phyloP scores from a whole-genome alignment of 257 asterid species.

The Solanum etuberosum region DNA sequence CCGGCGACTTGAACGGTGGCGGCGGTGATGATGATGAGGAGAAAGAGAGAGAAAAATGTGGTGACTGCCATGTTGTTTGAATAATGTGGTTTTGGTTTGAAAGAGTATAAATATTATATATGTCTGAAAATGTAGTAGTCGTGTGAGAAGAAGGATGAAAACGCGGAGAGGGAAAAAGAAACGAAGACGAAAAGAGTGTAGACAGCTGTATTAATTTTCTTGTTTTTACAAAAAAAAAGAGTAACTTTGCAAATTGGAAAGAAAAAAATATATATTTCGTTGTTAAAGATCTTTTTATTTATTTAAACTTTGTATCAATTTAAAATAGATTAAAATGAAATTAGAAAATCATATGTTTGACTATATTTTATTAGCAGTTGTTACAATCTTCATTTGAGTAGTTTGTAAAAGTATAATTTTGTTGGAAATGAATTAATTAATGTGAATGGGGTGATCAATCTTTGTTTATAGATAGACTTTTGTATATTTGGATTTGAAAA shows the following conservation, averaged over 20 bases:
- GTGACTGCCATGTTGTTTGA: constrained; percentile 22
- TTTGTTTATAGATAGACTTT: not conserved
- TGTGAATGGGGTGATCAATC: not conserved
- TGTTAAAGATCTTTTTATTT: not conserved
- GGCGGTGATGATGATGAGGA: not conserved
- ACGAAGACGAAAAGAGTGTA: constrained; percentile 30
- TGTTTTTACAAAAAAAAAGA: not conserved
- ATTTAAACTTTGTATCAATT: no score
- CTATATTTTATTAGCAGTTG: not conserved
- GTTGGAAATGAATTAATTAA: not conserved
- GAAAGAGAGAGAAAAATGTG: not conserved
- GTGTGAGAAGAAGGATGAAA: not conserved
- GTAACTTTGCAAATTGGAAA: not conserved
- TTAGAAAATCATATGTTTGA: not conserved
- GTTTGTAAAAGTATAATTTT: not conserved
- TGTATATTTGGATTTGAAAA: not conserved
- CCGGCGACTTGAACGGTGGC: constrained; percentile 5
- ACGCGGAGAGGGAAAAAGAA: constrained; percentile 6
- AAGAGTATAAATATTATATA: not conserved
- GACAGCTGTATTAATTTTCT: constrained; percentile 41
- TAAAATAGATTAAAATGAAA: not conserved
- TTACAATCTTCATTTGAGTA: not conserved
- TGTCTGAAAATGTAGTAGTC: not conserved
- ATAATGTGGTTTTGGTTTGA: constrained; percentile 9
- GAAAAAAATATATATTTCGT: not conserved